phyloP scores from a whole-genome alignment of 2,329 filamentous ascomycete species.

The Colletotrichum sansevieriae region DNA sequence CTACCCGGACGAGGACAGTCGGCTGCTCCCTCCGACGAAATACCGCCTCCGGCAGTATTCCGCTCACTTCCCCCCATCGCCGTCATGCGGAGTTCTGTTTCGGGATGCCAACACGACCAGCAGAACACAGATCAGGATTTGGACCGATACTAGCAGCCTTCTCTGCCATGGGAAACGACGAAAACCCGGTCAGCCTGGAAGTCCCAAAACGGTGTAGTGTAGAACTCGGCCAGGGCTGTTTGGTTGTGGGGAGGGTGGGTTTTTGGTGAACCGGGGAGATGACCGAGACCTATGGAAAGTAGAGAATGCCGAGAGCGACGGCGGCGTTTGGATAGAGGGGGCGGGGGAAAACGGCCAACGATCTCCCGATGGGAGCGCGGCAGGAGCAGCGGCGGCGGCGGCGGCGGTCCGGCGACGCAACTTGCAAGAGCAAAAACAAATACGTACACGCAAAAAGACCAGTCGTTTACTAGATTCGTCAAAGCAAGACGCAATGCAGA shows the following conservation, averaged over 20 bases:
- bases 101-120: constrained; percentile 1
- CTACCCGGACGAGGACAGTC: not conserved
- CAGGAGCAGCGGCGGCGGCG: constrained; percentile 11
- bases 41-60: not conserved
- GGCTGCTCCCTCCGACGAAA: not conserved
- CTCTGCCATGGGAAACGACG: not conserved
- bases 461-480: not conserved
- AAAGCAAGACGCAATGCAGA: not conserved
- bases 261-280: constrained; percentile 17
- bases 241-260: not conserved
- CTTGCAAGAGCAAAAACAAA: not conserved
- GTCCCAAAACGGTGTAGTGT: too few species aligned
- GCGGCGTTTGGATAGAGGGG: too few species aligned
- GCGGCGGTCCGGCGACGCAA: constrained; percentile 6
- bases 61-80: not conserved
- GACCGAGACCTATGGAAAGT: constrained; percentile 23
- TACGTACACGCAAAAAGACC: too few species aligned
- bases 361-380: constrained; percentile 14
- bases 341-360: not conserved
- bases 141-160: not conserved
- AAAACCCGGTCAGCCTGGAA: too few species aligned
- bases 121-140: constrained; percentile 3
- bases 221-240: not conserved
- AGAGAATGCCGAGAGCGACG: constrained; percentile 28
- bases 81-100: not conserved